Conservation (phyloP, 148 eudicot genomes). For the Pouteria glomerata region DNA sequence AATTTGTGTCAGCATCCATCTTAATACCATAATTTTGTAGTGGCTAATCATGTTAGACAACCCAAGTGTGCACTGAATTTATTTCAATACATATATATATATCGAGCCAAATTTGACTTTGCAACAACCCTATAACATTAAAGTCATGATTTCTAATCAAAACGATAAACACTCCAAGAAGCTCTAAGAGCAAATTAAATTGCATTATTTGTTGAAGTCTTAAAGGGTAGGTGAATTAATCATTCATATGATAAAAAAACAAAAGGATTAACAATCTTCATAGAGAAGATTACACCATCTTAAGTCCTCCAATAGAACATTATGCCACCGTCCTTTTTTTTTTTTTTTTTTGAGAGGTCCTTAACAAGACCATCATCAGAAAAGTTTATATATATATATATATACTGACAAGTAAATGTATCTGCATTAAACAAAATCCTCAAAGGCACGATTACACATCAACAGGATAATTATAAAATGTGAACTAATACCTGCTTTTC, state of each 20-base stretch:
- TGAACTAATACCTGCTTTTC: conserved; percentile 80
- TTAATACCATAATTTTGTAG: background rate
- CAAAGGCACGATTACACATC: too few species aligned
- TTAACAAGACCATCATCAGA: too few species aligned
- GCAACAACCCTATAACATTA: background rate
- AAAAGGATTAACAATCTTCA: too few species aligned
- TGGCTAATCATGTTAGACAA: background rate
- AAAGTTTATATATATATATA: too few species aligned
- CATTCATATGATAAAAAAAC: background rate
- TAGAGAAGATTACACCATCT: background rate
- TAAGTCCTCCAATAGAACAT: background rate
- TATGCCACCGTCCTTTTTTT: too few species aligned
- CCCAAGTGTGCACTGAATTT: background rate
- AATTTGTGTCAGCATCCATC: background rate
- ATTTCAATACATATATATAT: background rate
- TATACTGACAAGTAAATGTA: too few species aligned
- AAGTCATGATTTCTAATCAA: background rate
- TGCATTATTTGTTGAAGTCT: background rate
- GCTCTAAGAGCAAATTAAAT: background rate
- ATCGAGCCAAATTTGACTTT: background rate
- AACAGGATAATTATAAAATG: too few species aligned
- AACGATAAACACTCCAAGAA: background rate
- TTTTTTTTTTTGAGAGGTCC: too few species aligned
- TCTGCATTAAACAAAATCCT: too few species aligned
- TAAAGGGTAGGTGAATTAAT: background rate